A percentile compares a stretch with the other conserved stretches of the same genome.
Evolutionary conservation across 805 yeast genomes (phyloP).

Genomic region (Diddensiella transvaalensis): DNA sequence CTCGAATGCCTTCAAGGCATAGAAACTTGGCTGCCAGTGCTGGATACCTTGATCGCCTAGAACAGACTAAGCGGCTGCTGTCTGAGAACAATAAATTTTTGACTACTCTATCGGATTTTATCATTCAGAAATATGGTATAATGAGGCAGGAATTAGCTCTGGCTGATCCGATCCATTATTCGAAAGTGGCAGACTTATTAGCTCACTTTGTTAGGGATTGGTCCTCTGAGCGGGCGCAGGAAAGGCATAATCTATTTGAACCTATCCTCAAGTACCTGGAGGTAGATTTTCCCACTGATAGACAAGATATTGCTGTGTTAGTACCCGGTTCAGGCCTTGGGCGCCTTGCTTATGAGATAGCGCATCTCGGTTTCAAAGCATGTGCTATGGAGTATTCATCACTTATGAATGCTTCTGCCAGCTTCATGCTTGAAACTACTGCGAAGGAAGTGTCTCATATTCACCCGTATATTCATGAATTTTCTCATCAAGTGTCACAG

Average conservation of each 20-base stretch:
- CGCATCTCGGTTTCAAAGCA: constrained; percentile 40
- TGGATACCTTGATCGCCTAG: constrained; percentile 54
- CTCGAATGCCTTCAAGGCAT: constrained; percentile 49
- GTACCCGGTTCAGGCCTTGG: constrained; percentile 92
- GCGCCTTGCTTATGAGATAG: constrained; percentile 63
- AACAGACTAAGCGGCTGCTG: constrained; percentile 46
- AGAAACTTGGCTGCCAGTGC: constrained; percentile 50
- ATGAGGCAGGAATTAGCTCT: constrained; percentile 43
- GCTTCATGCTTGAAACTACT: constrained; percentile 24
- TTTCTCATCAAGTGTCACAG: constrained; percentile 56
- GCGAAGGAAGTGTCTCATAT: constrained; percentile 17
- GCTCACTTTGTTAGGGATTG: constrained; percentile 82
- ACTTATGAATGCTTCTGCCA: constrained; percentile 60
- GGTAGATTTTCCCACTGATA: constrained; percentile 25
- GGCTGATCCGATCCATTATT: constrained; percentile 30
- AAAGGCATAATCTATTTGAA: constrained; percentile 49
- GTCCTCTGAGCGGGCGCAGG: constrained; percentile 49
- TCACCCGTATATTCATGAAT: constrained; percentile 51
- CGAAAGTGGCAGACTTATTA: constrained; percentile 41
- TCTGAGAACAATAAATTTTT: constrained; percentile 47
- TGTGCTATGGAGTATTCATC: constrained; percentile 75
- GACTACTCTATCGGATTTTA: constrained; percentile 40
- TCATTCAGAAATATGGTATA: constrained; percentile 39
- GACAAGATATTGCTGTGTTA: constrained; percentile 41
- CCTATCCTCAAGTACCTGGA: constrained; percentile 47